Percentiles rank a stretch among this genome's conserved stretches.
These are phyloP conservation scores for Aechmea fasciata DNA, from an alignment of 176 grass and related monocot genomes.

Conservation along the genomic window DNA sequence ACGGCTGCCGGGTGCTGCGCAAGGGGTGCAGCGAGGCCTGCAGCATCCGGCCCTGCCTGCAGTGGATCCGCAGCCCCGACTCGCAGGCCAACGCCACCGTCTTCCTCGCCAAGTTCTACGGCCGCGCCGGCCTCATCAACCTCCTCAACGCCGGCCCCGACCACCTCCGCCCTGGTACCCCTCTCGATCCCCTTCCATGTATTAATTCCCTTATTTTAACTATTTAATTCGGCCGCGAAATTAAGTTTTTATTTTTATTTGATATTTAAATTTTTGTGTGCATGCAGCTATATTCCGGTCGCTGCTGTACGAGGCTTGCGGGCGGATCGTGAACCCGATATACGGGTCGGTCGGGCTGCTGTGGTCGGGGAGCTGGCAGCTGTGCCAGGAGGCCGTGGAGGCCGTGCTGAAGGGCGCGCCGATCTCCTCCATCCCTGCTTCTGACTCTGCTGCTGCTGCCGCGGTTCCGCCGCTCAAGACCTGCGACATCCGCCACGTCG, in stretches of 20 bases:
- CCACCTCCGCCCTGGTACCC: slow-evolving; percentile 28
- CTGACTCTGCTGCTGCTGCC: slow-evolving; percentile 7
- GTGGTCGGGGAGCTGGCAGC: slow-evolving; percentile 45
- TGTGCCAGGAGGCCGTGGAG: slow-evolving; percentile 55
- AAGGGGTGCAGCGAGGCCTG: slow-evolving; percentile 49
- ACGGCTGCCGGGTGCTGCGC: slow-evolving; percentile 54
- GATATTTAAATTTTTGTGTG: no score
- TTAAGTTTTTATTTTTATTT: no score
- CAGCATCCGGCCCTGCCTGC: slow-evolving; percentile 54
- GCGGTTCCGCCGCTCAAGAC: slow-evolving; percentile 19
- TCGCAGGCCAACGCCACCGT: slow-evolving; percentile 68
- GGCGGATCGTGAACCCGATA: slow-evolving; percentile 53
- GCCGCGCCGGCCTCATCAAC: slow-evolving; percentile 57
- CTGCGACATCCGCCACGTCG: slow-evolving; percentile 48
- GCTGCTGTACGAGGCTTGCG: slow-evolving; percentile 43
- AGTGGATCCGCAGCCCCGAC: slow-evolving; percentile 50
- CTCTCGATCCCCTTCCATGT: accelerated
- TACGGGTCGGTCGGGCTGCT: slow-evolving; percentile 53
- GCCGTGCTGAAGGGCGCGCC: slow-evolving; percentile 53
- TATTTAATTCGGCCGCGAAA: no score
- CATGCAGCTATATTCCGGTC: slow-evolving; percentile 39
- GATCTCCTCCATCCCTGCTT: slow-evolving; percentile 25
- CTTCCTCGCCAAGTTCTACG: slow-evolving; percentile 80
- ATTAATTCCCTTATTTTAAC: background rate
- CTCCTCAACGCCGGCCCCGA: slow-evolving; percentile 37